Evolutionary conservation across 108 stramenopile species (phyloP).

Genomic region (Nannochloropsis oceanica): DNA sequence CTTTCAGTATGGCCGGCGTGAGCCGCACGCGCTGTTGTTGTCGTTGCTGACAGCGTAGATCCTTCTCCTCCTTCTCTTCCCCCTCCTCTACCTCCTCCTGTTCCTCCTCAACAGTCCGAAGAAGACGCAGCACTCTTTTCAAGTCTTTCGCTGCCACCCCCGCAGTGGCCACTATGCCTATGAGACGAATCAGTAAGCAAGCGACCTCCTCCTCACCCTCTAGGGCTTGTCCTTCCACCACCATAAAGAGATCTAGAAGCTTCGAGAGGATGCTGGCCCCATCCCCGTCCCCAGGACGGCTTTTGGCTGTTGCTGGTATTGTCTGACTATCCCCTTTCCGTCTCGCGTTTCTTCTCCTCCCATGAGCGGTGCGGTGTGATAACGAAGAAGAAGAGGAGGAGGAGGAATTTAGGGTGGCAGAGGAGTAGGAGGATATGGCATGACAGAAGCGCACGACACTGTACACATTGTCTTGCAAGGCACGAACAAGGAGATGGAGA

Average conservation of each 20-base stretch:
- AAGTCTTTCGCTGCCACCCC: background rate
- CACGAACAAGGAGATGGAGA: background rate
- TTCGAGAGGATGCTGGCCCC: background rate
- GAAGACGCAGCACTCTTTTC: background rate
- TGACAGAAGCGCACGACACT: background rate
- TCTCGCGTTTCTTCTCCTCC: background rate
- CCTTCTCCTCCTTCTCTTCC: background rate
- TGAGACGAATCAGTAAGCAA: background rate
- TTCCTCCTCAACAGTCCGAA: background rate
- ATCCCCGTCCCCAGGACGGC: too few species aligned
- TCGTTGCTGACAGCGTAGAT: background rate
- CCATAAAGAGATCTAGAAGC: background rate
- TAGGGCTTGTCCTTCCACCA: background rate
- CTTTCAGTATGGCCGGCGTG: background rate
- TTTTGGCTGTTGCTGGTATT: background rate
- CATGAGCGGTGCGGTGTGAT: too few species aligned
- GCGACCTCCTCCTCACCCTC: background rate
- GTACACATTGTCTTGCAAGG: background rate
- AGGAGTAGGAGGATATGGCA: background rate
- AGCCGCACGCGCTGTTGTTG: background rate
- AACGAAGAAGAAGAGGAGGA: background rate
- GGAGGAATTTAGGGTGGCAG: background rate
- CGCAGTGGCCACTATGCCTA: background rate
- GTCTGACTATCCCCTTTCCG: background rate
- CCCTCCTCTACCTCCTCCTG: background rate